Conservation (phyloP, 441 rosid species). For the Biscutella laevigata region DNA sequence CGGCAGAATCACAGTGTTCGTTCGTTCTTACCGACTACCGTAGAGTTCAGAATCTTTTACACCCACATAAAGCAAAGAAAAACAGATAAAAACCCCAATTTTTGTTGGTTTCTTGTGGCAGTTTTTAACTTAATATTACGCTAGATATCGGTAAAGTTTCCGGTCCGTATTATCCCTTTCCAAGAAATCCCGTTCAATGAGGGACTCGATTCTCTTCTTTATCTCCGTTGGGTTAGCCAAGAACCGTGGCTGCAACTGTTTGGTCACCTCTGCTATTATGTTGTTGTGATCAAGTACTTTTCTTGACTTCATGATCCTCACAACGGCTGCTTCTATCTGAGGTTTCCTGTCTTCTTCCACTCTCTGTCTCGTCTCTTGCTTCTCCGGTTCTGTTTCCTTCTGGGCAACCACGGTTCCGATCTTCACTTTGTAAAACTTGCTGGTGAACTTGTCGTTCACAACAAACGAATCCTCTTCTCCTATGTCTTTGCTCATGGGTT, state of each 20-base stretch:
- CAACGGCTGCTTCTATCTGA: conserved; percentile 94
- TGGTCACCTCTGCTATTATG: conserved; percentile 76
- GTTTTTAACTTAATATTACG: conserved; percentile 37
- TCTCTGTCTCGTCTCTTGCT: conserved; percentile 92
- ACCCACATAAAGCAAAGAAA: conserved; percentile 12
- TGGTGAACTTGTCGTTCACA: conserved; percentile 79
- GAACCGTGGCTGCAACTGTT: conserved; percentile 88
- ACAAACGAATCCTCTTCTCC: conserved; percentile 75
- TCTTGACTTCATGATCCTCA: conserved; percentile 95
- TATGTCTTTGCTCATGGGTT: conserved; percentile 93
- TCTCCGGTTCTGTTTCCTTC: conserved; percentile 91
- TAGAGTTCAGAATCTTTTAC: conserved; percentile 14
- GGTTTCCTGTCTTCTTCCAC: conserved; percentile 98
- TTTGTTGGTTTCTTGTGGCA: not conserved
- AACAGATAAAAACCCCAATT: not conserved
- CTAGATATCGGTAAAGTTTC: conserved; percentile 84
- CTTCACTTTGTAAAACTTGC: conserved; percentile 93
- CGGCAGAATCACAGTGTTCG: conserved; percentile 1
- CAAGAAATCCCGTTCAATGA: conserved; percentile 90
- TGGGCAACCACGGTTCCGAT: conserved; percentile 95
- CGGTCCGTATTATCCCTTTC: conserved; percentile 82
- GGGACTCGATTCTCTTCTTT: conserved; percentile 88
- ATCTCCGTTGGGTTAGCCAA: conserved; percentile 89
- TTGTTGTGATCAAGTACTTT: conserved; percentile 88
- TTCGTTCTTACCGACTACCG: conserved; percentile 9